phyloP scores from a whole-genome alignment of 257 asterid genomes.

The Solanum pimpinellifolium region DNA sequence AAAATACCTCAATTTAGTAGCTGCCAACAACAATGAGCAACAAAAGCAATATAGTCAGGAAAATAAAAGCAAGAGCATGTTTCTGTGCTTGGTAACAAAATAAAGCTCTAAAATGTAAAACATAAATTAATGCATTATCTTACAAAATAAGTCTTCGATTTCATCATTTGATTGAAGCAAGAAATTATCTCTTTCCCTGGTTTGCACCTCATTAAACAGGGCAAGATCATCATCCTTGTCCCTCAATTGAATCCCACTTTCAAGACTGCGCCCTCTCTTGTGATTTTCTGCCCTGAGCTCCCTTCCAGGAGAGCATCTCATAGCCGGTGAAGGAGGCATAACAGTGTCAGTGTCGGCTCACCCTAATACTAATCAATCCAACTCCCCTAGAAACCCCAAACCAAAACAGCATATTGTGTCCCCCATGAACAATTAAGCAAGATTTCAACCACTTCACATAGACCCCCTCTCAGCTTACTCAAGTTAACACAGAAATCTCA shows the following conservation, averaged over 20 bases:
- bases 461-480: neutral
- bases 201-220: constrained; percentile 83
- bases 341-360: constrained; percentile 1
- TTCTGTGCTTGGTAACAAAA: neutral
- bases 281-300: constrained; percentile 62
- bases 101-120: constrained; percentile 5
- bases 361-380: constrained; percentile 12
- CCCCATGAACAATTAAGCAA: neutral
- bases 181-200: constrained; percentile 62
- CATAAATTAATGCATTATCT: constrained; percentile 16
- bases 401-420: constrained; percentile 15
- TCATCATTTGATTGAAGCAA: constrained; percentile 83
- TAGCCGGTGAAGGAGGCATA: constrained; percentile 90
- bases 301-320: constrained; percentile 75
- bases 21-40: constrained; percentile 38
- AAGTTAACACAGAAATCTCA: neutral
- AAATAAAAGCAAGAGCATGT: neutral
- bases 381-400: constrained; percentile 14
- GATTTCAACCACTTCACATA: neutral
- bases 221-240: constrained; percentile 87
- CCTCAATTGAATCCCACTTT: constrained; percentile 45
- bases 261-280: constrained; percentile 83
- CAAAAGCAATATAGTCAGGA: constrained; percentile 13
- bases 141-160: constrained; percentile 72
- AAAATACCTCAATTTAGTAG: constrained; percentile 47